Base-by-base conservation (phyloP, 1,284 basidiomycete species). In the Ceratobasidium sp. region DNA sequence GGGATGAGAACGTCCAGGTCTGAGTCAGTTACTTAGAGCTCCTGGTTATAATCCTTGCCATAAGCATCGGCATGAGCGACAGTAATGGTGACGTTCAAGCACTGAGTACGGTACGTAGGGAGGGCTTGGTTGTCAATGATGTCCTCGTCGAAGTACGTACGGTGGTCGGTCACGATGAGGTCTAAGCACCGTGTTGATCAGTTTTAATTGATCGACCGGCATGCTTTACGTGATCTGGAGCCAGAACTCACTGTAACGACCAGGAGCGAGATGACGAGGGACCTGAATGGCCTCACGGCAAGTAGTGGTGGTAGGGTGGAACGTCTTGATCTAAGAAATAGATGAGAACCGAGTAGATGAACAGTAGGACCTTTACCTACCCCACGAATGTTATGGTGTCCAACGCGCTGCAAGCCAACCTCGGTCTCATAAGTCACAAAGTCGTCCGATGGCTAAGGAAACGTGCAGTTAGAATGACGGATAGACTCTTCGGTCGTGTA, bases 381-480 rank as follows among this genome's bases (percentile, higher is more conserved):
- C 49, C 60, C 60, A 39, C 72, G 72, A 33, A 76, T 76, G 49
- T 76, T 76, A 51, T 76, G 72, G 51, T 61, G 72, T 5, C 72
- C 72, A 33, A 51, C 72, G 49, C 72, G 72, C 39, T 76, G 72
- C 23, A 76, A 33, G 15, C 72, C 72, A 56, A 76, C 72, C 61
- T 76, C 72, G 49, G 72, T 76, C 61, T 76, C 72, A 20, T 66
- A 76, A 10, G 72, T 76, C n/a, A 76, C 61, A 23, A 55, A 76
- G 2, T 23, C 13, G 33, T 76, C 72, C 13, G 72, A 66, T 5
- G 72, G 72, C 72, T 76, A 75, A 42, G 39, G 58, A n/a, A 26
- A 39, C 42, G 33, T 33, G 42, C 26, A 53, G 9, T 44, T 3
- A 28, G 42, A 7, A n/a, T 28, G n/a, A 73, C 20, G 56, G n/a